Evolutionary conservation across 352 stramenopile species (phyloP).

Genomic region (Globisporangium megalacanthum): DNA sequence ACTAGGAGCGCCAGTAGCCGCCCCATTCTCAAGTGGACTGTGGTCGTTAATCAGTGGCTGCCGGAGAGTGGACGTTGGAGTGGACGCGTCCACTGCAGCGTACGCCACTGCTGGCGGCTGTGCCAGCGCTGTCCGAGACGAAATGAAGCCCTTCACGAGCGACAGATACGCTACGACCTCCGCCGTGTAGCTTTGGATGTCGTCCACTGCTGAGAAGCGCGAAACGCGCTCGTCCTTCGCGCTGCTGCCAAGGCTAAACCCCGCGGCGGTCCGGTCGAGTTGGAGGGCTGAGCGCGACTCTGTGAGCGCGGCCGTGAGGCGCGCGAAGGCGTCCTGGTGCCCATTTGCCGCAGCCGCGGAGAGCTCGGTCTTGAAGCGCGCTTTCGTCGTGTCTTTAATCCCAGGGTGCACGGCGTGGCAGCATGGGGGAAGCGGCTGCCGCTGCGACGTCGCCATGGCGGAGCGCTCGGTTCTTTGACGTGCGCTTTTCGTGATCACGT

Average conservation of each 20-base stretch:
- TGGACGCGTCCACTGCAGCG: neutral
- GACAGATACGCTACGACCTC: constrained; percentile 39
- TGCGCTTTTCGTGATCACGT: too few species aligned
- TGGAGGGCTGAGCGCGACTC: constrained; percentile 30
- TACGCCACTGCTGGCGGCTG: constrained; percentile 3
- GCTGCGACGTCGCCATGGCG: constrained; percentile 18
- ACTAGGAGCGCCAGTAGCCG: neutral
- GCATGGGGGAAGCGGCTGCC: constrained; percentile 41
- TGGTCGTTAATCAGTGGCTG: constrained; percentile 40
- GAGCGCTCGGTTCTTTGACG: neutral
- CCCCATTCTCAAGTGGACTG: constrained; percentile 2
- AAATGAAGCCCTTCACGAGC: constrained; percentile 49
- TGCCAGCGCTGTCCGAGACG: constrained; percentile 10
- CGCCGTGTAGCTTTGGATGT: constrained; percentile 28
- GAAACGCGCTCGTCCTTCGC: constrained; percentile 15
- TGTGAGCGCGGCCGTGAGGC: constrained; percentile 35
- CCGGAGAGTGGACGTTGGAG: constrained; percentile 17
- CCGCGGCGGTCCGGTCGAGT: constrained; percentile 15
- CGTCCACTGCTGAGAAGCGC: constrained; percentile 22
- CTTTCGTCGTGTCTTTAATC: constrained; percentile 32
- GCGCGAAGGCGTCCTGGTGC: constrained; percentile 25
- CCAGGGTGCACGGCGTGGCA: constrained; percentile 39
- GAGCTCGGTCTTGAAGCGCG: constrained; percentile 39
- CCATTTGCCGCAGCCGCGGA: constrained; percentile 24
- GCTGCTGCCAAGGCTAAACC: neutral